These are phyloP conservation scores for Triticum urartu DNA, from an alignment of 176 grass and related monocot genomes.

Conservation along the genomic window DNA sequence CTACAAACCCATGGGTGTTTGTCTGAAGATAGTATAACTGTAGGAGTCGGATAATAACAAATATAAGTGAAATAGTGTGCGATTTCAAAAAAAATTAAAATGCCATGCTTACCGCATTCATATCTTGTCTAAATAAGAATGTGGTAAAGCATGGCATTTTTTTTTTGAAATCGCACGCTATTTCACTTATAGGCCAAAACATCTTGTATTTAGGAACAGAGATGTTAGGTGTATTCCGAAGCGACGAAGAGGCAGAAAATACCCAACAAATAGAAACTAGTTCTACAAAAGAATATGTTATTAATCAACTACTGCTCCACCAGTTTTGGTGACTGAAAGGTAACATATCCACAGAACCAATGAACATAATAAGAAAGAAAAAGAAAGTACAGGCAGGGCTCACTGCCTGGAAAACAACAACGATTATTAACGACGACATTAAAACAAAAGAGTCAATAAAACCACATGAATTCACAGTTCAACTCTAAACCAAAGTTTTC, in stretches of 20 bases:
- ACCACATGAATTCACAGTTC: constrained; percentile 29
- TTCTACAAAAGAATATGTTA: constrained; percentile 46
- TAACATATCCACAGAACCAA: constrained; percentile 43
- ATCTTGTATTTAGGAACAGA: background rate
- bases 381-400: constrained; percentile 26
- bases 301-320: constrained; percentile 22
- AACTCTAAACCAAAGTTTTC: constrained; percentile 9
- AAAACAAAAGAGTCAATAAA: constrained; percentile 60
- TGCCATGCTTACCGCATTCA: no score
- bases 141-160: no score
- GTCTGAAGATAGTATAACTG: background rate
- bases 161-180: no score
- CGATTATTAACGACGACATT: constrained; percentile 48
- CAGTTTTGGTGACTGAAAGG: constrained; percentile 31
- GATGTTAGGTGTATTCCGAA: background rate
- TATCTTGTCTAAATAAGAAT: no score
- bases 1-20: background rate
- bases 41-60: background rate
- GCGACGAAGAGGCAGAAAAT: background rate
- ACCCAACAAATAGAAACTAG: background rate
- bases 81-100: background rate
- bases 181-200: no score
- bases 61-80: background rate
- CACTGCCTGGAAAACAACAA: constrained; percentile 44
- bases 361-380: constrained; percentile 7